phyloP scores from a whole-genome alignment of 805 yeast species.

The Lipomyces spencermartinsiae region DNA sequence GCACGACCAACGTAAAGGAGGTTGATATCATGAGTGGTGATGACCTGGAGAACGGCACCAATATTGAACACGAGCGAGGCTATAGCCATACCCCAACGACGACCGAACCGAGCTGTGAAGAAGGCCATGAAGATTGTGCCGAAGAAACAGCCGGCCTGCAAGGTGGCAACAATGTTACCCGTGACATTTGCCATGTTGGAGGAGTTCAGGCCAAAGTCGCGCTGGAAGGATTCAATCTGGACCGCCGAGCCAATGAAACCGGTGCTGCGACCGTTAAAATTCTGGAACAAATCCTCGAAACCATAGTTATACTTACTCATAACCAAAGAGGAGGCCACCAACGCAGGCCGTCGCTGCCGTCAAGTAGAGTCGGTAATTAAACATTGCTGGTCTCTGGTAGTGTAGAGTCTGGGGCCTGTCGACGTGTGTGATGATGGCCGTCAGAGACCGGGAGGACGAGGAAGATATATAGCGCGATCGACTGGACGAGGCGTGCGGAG shows the following conservation, averaged over 20 bases:
- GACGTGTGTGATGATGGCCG: neutral
- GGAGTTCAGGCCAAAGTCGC: conserved; percentile 53
- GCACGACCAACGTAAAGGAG: conserved; percentile 58
- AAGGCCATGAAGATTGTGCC: conserved; percentile 57
- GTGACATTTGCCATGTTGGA: conserved; percentile 42
- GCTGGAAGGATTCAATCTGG: conserved; percentile 53
- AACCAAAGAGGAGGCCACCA: conserved; percentile 60
- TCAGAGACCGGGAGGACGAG: neutral
- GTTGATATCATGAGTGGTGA: conserved; percentile 36
- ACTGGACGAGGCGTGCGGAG: neutral
- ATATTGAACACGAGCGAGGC: conserved; percentile 47
- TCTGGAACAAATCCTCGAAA: conserved; percentile 64
- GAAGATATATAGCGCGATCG: neutral
- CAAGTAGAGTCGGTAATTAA: conserved; percentile 53
- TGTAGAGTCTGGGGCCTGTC: neutral
- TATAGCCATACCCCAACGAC: conserved; percentile 67
- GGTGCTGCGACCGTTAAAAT: conserved; percentile 56
- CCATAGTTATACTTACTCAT: conserved; percentile 48
- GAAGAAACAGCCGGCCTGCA: conserved; percentile 41
- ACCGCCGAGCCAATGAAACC: conserved; percentile 64
- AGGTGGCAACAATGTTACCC: conserved; percentile 34
- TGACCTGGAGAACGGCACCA: conserved; percentile 44
- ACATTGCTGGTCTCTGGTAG: conserved; percentile 27
- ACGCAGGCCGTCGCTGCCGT: conserved; percentile 55
- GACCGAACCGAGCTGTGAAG: conserved; percentile 24